Conservation (phyloP, 352 stramenopile species). For the Phytopythium vexans region DNA sequence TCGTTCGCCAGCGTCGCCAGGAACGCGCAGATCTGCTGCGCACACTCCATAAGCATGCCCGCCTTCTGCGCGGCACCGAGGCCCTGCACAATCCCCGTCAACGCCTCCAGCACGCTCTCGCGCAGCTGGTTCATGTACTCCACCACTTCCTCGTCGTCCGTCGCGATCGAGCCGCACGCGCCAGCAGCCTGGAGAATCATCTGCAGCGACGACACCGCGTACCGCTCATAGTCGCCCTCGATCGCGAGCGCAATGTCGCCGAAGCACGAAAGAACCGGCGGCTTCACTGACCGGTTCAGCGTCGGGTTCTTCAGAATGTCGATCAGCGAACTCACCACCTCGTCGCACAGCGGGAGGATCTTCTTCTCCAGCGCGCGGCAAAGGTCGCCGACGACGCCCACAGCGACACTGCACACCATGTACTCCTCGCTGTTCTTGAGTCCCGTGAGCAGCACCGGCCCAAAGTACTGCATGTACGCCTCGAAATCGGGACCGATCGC, state of each 20-base stretch:
- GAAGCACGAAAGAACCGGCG: constrained; percentile 95
- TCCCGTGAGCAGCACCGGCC: constrained; percentile 89
- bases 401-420: constrained; percentile 95
- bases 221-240: constrained; percentile 89
- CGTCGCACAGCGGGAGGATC: constrained; percentile 92
- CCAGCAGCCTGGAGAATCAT: constrained; percentile 88
- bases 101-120: constrained; percentile 95
- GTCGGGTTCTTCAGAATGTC: constrained; percentile 94
- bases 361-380: constrained; percentile 90
- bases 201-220: constrained; percentile 73
- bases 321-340: constrained; percentile 93
- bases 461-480: constrained; percentile 95
- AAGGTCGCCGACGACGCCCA: constrained; percentile 95
- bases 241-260: constrained; percentile 97
- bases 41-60: constrained; percentile 76
- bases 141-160: constrained; percentile 97
- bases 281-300: constrained; percentile 95
- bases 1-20: constrained; percentile 85
- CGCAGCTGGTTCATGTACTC: constrained; percentile 97
- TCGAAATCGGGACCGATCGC: constrained; percentile 91
- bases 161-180: constrained; percentile 79
- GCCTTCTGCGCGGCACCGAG: constrained; percentile 89
- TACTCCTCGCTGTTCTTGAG: constrained; percentile 95
- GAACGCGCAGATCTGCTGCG: constrained; percentile 88
- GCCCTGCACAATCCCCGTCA: constrained; percentile 96